These are phyloP conservation scores for Pyrus hybrid DNA, from an alignment of 331 rosid genomes.

Conservation along the genomic window DNA sequence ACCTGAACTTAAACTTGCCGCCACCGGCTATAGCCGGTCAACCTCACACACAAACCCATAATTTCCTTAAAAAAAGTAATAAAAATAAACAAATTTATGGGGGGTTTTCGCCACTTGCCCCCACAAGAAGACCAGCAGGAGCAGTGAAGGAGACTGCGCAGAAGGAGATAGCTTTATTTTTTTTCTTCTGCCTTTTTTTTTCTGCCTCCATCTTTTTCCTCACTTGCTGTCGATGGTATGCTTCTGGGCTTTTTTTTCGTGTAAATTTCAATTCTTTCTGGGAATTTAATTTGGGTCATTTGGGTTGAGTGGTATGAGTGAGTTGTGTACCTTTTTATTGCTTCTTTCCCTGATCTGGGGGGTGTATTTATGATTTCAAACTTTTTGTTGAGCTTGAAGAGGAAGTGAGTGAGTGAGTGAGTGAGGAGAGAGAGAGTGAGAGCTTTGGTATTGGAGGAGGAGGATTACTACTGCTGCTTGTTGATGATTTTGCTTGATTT, in stretches of 20 bases:
- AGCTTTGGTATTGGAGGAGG: slow-evolving; percentile 35
- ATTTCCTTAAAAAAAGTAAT: slow-evolving; percentile 1
- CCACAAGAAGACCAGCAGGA: slow-evolving; percentile 20
- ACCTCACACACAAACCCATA: slow-evolving; percentile 1
- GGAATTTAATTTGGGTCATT: background rate
- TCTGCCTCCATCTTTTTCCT: background rate
- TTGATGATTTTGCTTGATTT: slow-evolving; percentile 24
- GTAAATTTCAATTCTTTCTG: background rate
- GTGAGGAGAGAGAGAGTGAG: no score
- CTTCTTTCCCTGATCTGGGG: slow-evolving; percentile 19
- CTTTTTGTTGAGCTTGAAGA: slow-evolving; percentile 50
- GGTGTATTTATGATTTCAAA: slow-evolving; percentile 23
- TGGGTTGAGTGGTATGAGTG: background rate
- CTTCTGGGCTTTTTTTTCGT: background rate
- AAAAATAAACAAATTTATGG: background rate
- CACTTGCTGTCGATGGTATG: background rate
- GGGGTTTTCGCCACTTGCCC: slow-evolving; percentile 10
- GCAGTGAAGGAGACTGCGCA: slow-evolving; percentile 18
- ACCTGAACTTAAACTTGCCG: no score
- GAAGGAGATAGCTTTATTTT: slow-evolving; percentile 2
- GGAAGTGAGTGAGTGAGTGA: slow-evolving; percentile 23
- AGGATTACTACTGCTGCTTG: slow-evolving; percentile 7
- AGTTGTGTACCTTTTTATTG: slow-evolving; percentile 1
- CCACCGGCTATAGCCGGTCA: slow-evolving; percentile 10
- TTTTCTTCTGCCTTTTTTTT: background rate